A percentile compares a stretch with the other conserved stretches of the same genome.
Evolutionary conservation across 495 filamentous ascomycete genomes (phyloP).

Genomic region (Penicillium cinerascens): DNA sequence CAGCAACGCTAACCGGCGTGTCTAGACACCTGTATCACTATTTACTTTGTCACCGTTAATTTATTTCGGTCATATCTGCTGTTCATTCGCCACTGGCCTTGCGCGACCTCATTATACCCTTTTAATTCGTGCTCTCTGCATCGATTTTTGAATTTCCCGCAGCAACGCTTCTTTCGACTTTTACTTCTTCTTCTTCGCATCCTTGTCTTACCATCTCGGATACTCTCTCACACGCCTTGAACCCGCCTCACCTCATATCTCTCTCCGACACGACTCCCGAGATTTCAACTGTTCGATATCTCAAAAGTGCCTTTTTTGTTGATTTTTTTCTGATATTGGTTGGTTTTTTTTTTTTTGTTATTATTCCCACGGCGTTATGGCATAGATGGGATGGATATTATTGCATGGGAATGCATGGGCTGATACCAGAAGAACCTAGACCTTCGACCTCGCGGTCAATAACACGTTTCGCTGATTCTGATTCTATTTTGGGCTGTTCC

Average conservation of each 20-base stretch:
- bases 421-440: conserved; percentile 47
- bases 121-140: conserved; percentile 34
- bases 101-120: conserved; percentile 31
- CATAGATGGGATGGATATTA: conserved; percentile 42
- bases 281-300: conserved; percentile 27
- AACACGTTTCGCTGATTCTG: conserved; percentile 19
- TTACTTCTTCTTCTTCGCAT: conserved; percentile 12
- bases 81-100: conserved; percentile 20
- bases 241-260: conserved; percentile 9
- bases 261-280: conserved; percentile 28
- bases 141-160: conserved; percentile 28
- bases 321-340: conserved; percentile 20
- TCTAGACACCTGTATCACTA: conserved; percentile 42
- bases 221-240: conserved; percentile 5
- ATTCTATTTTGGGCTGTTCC: conserved; percentile 20
- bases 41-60: conserved; percentile 19
- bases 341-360: no score
- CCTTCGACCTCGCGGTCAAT: conserved; percentile 44
- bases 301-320: conserved; percentile 33
- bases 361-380: conserved; percentile 35
- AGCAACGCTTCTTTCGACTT: conserved; percentile 18
- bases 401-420: conserved; percentile 40
- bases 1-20: conserved; percentile 23
- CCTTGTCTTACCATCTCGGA: conserved; percentile 14
- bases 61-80: conserved; percentile 19